phyloP scores from a whole-genome alignment of 768 basidiomycete species.

The Crucibulum laeve region DNA sequence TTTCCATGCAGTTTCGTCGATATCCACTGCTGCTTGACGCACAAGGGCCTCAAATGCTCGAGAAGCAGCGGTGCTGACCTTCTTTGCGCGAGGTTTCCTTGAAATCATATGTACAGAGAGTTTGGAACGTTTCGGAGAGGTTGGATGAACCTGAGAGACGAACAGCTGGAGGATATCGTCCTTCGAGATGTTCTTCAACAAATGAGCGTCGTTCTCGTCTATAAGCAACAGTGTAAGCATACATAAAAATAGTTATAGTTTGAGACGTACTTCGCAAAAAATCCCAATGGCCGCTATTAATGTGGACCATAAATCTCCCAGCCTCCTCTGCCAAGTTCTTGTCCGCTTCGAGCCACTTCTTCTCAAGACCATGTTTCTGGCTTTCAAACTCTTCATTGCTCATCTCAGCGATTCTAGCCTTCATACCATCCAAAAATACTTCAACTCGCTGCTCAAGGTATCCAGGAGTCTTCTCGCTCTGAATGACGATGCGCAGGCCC shows the following conservation, averaged over 20 bases:
- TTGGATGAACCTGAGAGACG: slow-evolving; percentile 63
- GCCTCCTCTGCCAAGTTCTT: slow-evolving; percentile 89
- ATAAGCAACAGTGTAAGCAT: slow-evolving; percentile 8
- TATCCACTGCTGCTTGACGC: slow-evolving; percentile 37
- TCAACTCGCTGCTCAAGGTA: slow-evolving; percentile 89
- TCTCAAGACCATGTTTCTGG: slow-evolving; percentile 73
- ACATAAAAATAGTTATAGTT: not conserved
- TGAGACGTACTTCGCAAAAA: slow-evolving; percentile 72
- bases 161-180: slow-evolving; percentile 73
- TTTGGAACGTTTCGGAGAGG: slow-evolving; percentile 69
- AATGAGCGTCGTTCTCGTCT: slow-evolving; percentile 73
- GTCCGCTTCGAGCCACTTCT: slow-evolving; percentile 77
- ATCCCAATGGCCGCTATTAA: slow-evolving; percentile 80
- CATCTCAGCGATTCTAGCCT: slow-evolving; percentile 64
- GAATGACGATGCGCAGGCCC: slow-evolving; percentile 81
- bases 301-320: slow-evolving; percentile 60
- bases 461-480: slow-evolving; percentile 77
- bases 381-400: slow-evolving; percentile 65
- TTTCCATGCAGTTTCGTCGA: slow-evolving; percentile 49
- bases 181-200: slow-evolving; percentile 64
- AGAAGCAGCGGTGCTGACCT: slow-evolving; percentile 60
- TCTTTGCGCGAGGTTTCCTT: slow-evolving; percentile 54
- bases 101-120: slow-evolving; percentile 80
- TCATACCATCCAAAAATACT: slow-evolving; percentile 78
- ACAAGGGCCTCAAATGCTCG: slow-evolving; percentile 57